These are phyloP conservation scores for Phytophthora hibernalis DNA, from an alignment of 352 stramenopile species.

Conservation along the genomic window DNA sequence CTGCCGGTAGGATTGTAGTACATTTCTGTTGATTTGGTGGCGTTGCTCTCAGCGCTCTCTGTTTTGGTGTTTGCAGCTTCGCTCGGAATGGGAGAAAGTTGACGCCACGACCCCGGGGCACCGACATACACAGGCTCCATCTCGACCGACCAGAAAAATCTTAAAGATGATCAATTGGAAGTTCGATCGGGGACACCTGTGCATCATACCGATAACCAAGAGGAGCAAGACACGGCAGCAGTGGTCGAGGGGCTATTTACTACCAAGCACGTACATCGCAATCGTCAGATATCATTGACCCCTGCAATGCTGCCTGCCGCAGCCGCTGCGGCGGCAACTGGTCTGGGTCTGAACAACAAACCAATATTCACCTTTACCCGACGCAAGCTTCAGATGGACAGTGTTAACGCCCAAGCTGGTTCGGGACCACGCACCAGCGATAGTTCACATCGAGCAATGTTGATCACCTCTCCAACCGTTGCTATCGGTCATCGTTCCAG, in stretches of 20 bases:
- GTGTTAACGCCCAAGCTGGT: slow-evolving; percentile 7
- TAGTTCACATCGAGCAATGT: background rate
- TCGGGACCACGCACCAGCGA: too few species aligned
- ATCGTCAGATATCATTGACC: slow-evolving; percentile 37
- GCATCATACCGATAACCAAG: slow-evolving; percentile 10
- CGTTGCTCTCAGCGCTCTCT: background rate
- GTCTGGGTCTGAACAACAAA: slow-evolving; percentile 32
- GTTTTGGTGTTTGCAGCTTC: slow-evolving; percentile 14
- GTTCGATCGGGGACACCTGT: slow-evolving; percentile 7
- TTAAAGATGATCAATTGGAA: slow-evolving; percentile 20
- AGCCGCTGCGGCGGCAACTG: slow-evolving; percentile 22
- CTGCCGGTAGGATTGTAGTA: slow-evolving; percentile 35
- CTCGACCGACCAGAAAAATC: slow-evolving; percentile 5
- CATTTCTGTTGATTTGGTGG: background rate
- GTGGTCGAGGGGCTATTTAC: slow-evolving; percentile 38
- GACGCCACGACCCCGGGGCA: slow-evolving; percentile 22
- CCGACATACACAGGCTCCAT: slow-evolving; percentile 4
- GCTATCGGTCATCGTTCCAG: slow-evolving; percentile 30
- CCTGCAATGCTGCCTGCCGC: slow-evolving; percentile 28
- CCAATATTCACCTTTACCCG: slow-evolving; percentile 35
- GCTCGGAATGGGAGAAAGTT: slow-evolving; percentile 31
- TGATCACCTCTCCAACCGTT: slow-evolving; percentile 1
- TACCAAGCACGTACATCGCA: slow-evolving; percentile 31
- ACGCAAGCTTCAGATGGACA: slow-evolving; percentile 35
- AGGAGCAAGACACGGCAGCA: slow-evolving; percentile 16